A percentile compares a stretch with the other conserved stretches of the same genome.
phyloP scores from a whole-genome alignment of 805 yeast genomes.

The Ogataea ramenticola region DNA sequence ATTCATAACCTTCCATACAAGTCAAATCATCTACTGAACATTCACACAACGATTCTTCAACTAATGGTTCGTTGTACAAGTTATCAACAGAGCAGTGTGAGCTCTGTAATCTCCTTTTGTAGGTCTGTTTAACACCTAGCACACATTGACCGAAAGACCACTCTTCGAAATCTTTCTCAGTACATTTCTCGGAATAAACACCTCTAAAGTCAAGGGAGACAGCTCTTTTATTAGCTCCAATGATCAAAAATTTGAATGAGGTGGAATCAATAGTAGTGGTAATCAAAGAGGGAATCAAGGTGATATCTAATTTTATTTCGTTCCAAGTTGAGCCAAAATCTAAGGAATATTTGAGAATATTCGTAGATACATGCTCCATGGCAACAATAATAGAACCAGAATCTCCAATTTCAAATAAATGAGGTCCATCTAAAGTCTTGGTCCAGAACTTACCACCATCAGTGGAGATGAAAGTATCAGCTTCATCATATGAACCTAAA shows the following conservation, averaged over 20 bases:
- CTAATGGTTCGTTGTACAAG: constrained; percentile 28
- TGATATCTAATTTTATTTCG: constrained; percentile 31
- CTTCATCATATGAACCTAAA: constrained; percentile 18
- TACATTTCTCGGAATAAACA: constrained; percentile 17
- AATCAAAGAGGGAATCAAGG: constrained; percentile 34
- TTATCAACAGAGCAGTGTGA: constrained; percentile 47
- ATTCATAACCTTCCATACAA: constrained; percentile 43
- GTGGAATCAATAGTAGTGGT: constrained; percentile 62
- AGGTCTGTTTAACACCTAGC: constrained; percentile 53
- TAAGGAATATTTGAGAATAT: constrained; percentile 40
- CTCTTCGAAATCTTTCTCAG: constrained; percentile 46
- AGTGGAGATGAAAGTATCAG: constrained; percentile 50
- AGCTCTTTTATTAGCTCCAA: constrained; percentile 30
- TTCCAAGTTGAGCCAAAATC: constrained; percentile 65
- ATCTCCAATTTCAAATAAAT: constrained; percentile 55
- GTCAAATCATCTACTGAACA: constrained; percentile 55
- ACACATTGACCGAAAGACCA: constrained; percentile 40
- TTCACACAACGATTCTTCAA: constrained; percentile 40
- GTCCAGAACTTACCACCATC: constrained; percentile 69
- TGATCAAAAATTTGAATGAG: constrained; percentile 45
- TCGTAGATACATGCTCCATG: constrained; percentile 27
- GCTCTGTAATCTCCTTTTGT: constrained; percentile 47
- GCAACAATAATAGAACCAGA: constrained; percentile 65
- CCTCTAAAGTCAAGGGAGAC: constrained; percentile 43
- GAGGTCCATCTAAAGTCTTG: constrained; percentile 45